Evolutionary conservation across 1,139 yeast genomes (phyloP).

Genomic region (Kurtzmaniella natalensis): DNA sequence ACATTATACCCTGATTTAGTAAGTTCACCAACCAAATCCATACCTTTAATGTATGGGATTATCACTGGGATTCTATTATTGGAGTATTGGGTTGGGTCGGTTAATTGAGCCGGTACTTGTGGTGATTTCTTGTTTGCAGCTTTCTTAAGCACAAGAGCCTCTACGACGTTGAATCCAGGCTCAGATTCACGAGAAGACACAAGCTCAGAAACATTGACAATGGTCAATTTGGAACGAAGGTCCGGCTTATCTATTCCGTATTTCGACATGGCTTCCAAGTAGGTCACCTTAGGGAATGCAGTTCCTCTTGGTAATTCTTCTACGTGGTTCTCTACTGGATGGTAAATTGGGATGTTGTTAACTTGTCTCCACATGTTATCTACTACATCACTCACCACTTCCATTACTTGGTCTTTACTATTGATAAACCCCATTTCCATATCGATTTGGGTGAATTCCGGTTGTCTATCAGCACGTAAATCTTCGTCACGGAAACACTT

Average conservation of each 20-base stretch:
- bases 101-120: conserved; percentile 28
- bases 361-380: conserved; percentile 52
- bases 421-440: conserved; percentile 85
- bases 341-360: conserved; percentile 35
- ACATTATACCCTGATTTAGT: conserved; percentile 26
- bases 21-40: conserved; percentile 21
- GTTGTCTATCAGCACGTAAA: conserved; percentile 90
- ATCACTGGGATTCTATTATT: conserved; percentile 58
- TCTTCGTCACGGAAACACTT: conserved; percentile 96
- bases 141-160: conserved; percentile 58
- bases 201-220: conserved; percentile 43
- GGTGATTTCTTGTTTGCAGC: conserved; percentile 33
- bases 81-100: conserved; percentile 42
- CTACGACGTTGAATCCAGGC: conserved; percentile 63
- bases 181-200: conserved; percentile 30
- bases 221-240: conserved; percentile 56
- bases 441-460: conserved; percentile 95
- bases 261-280: conserved; percentile 60
- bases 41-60: conserved; percentile 40
- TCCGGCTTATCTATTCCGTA: conserved; percentile 98
- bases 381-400: conserved; percentile 58
- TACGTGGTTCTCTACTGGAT: conserved; percentile 19
- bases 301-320: conserved; percentile 17
- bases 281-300: conserved; percentile 47
- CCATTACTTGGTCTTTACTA: conserved; percentile 59